Percentiles rank a stretch among this genome's conserved stretches.
Conservation (phyloP, 768 basidiomycete species). For the Leccinum barrowsii region DNA sequence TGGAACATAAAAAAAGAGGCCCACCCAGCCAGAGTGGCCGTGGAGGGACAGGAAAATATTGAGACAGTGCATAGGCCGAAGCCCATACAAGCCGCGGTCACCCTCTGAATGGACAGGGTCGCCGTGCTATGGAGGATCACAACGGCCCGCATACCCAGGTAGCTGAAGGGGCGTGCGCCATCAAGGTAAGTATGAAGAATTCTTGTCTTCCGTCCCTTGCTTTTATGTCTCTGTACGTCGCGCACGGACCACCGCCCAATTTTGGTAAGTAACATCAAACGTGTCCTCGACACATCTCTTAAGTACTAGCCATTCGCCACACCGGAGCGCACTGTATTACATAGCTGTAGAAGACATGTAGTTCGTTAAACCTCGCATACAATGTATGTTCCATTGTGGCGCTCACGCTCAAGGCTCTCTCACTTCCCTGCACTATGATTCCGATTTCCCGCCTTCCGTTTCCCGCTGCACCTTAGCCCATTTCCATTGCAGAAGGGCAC, state of each 20-base stretch:
- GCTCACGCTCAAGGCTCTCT: neutral
- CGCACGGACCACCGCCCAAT: conserved; percentile 25
- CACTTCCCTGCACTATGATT: neutral
- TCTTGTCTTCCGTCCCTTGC: neutral
- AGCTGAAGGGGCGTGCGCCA: conserved; percentile 51
- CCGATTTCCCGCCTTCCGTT: conserved; percentile 1
- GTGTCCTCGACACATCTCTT: neutral
- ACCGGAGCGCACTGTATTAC: neutral
- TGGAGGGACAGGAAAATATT: conserved; percentile 77
- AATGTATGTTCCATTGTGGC: neutral
- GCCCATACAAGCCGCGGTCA: conserved; percentile 46
- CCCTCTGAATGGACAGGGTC: conserved; percentile 50
- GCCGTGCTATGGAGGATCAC: conserved; percentile 53
- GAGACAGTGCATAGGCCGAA: conserved; percentile 73
- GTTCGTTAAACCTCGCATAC: neutral
- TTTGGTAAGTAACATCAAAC: neutral
- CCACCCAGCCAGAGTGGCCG: conserved; percentile 52
- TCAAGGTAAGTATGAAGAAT: conserved; percentile 57
- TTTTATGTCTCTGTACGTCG: conserved; percentile 13
- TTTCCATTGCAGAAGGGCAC: conserved; percentile 63
- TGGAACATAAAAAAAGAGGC: conserved; percentile 33
- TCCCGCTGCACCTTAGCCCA: conserved; percentile 41
- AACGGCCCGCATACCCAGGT: conserved; percentile 52
- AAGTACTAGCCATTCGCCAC: neutral
- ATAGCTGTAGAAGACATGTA: neutral